Evolutionary conservation across 129 eudicot genomes (phyloP).

Genomic region (Scalesia atractyloides): DNA sequence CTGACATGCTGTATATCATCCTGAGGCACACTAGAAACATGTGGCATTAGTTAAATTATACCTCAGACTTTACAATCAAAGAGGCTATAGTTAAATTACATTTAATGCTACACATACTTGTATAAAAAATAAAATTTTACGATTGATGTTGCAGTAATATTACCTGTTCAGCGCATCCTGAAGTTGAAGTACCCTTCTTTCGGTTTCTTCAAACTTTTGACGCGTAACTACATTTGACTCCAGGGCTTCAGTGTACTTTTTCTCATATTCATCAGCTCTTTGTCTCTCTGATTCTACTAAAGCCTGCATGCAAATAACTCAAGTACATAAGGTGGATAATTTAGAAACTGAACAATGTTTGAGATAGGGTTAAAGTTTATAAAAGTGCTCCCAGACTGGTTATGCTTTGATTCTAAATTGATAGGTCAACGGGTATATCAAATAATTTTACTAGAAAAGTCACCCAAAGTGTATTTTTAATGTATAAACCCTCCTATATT

Average conservation of each 20-base stretch:
- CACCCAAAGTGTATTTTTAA: no score
- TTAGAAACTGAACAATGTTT: conserved; percentile 6
- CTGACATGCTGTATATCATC: conserved; percentile 96
- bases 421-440: no score
- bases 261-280: conserved; percentile 77
- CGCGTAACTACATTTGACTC: conserved; percentile 69
- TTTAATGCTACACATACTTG: conserved; percentile 7
- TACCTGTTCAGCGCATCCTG: conserved; percentile 88
- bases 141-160: conserved; percentile 20
- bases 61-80: conserved; percentile 6
- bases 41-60: conserved; percentile 56
- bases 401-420: neutral
- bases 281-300: conserved; percentile 63
- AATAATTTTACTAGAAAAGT: no score
- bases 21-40: conserved; percentile 96
- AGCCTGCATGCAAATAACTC: conserved; percentile 40
- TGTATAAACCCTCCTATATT: no score
- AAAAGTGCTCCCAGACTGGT: neutral
- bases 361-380: neutral
- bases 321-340: conserved; percentile 9
- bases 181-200: conserved; percentile 69
- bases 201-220: conserved; percentile 82
- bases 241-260: conserved; percentile 55
- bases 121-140: neutral
- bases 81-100: conserved; percentile 3